These are phyloP conservation scores for Escovopsis weberi DNA, from an alignment of 2,329 filamentous ascomycete species.

Conservation along the genomic window DNA sequence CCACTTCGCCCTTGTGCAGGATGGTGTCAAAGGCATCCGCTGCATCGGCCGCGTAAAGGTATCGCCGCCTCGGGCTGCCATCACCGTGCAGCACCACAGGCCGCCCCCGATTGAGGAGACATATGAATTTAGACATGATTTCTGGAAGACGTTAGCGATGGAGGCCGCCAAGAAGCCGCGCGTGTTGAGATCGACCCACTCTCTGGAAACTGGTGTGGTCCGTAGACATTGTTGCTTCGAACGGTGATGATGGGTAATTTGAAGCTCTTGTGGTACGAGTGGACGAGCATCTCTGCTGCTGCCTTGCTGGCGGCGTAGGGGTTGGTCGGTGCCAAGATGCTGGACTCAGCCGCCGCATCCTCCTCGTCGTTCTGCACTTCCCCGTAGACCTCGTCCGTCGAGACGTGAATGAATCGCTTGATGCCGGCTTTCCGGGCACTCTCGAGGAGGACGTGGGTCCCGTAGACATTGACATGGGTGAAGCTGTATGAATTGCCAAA, in stretches of 20 bases:
- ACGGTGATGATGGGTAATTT: slow-evolving; percentile 68
- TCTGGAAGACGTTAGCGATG: slow-evolving; percentile 31
- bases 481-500: slow-evolving; percentile 75
- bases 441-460: slow-evolving; percentile 71
- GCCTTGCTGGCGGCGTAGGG: slow-evolving; percentile 72
- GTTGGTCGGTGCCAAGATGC: slow-evolving; percentile 65
- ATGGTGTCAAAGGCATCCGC: slow-evolving; percentile 75
- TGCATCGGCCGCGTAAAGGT: slow-evolving; percentile 66
- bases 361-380: slow-evolving; percentile 54
- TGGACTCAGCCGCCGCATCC: slow-evolving; percentile 57
- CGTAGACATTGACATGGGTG: slow-evolving; percentile 68
- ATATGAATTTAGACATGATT: slow-evolving; percentile 72
- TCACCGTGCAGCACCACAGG: slow-evolving; percentile 64
- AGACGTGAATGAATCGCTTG: slow-evolving; percentile 65
- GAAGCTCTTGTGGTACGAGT: slow-evolving; percentile 74
- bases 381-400: slow-evolving; percentile 76
- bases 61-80: slow-evolving; percentile 58
- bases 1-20: slow-evolving; percentile 58
- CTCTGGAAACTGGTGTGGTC: slow-evolving; percentile 71
- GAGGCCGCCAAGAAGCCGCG: too few species aligned
- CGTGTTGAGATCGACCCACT: slow-evolving; percentile 35
- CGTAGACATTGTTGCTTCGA: slow-evolving; percentile 74
- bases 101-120: slow-evolving; percentile 49
- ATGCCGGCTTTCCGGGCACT: slow-evolving; percentile 58
- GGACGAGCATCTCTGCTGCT: slow-evolving; percentile 73